Conservation (phyloP, 495 filamentous ascomycete genomes). For the Annulohypoxylon bovei region DNA sequence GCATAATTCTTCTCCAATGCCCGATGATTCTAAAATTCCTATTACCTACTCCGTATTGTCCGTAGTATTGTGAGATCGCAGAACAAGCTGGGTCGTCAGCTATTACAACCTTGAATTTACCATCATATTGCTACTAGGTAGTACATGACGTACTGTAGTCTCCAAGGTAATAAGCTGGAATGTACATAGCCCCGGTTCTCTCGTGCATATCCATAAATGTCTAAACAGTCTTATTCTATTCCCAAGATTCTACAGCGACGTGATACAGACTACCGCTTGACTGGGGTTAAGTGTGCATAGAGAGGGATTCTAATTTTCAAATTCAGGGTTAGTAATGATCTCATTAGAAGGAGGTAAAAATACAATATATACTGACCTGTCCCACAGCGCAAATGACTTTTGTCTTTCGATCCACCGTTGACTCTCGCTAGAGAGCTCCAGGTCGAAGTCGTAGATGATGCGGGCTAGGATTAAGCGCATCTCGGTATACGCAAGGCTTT, state of each 20-base stretch:
- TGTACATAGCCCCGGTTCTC: too few species aligned
- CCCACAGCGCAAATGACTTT: conserved; percentile 44
- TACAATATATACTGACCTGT: conserved; percentile 29
- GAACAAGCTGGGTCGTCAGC: too few species aligned
- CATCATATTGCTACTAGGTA: too few species aligned
- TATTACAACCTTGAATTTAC: too few species aligned
- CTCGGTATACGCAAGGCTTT: conserved; percentile 52
- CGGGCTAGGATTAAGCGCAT: conserved; percentile 56
- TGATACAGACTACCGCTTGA: conserved; percentile 19
- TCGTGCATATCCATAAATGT: too few species aligned
- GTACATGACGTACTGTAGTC: too few species aligned
- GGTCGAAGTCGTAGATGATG: conserved; percentile 53
- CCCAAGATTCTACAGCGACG: neutral
- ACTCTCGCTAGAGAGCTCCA: conserved; percentile 42
- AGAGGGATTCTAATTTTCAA: conserved; percentile 33
- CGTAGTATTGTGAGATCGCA: too few species aligned
- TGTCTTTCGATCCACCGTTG: conserved; percentile 47
- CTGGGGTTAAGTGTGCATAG: conserved; percentile 32
- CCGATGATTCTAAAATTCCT: too few species aligned
- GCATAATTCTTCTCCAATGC: too few species aligned
- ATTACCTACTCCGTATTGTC: too few species aligned
- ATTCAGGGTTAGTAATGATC: neutral
- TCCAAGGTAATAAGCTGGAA: too few species aligned
- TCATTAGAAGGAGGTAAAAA: neutral
- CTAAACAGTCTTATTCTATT: too few species aligned